These are phyloP conservation scores for Larix kaempferi DNA, from an alignment of 75 land plant genomes.

Conservation along the genomic window DNA sequence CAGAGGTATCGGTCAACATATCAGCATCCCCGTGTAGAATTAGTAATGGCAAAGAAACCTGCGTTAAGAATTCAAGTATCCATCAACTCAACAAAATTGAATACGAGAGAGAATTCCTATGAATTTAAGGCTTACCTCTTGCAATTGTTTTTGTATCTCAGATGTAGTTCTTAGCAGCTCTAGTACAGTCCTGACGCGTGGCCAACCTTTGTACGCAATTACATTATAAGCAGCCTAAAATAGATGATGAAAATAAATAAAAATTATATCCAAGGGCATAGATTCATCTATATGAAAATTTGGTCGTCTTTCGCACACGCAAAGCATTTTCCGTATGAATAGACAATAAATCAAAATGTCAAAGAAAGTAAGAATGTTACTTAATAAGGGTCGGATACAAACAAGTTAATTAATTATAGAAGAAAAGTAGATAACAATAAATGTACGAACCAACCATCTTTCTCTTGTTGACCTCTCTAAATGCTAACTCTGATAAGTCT, in stretches of 20 bases:
- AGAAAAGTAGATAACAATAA: neutral
- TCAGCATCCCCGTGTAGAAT: slow-evolving; percentile 92
- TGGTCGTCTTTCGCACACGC: neutral
- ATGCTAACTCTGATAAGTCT: slow-evolving; percentile 85
- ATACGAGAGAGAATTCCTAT: neutral
- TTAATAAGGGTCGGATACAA: neutral
- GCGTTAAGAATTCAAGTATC: slow-evolving; percentile 3
- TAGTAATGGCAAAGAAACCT: slow-evolving; percentile 94
- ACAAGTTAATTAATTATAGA: slow-evolving; percentile 4
- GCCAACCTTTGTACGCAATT: slow-evolving; percentile 75
- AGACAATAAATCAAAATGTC: neutral
- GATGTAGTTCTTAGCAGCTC: slow-evolving; percentile 80
- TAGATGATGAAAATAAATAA: neutral
- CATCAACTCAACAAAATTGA: neutral
- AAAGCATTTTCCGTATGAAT: too few relatives aligned
- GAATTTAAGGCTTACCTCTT: slow-evolving; percentile 38
- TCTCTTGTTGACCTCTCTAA: slow-evolving; percentile 68
- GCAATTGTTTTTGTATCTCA: slow-evolving; percentile 62
- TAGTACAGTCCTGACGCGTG: slow-evolving; percentile 75
- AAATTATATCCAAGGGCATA: neutral
- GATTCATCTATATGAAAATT: neutral
- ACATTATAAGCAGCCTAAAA: slow-evolving; percentile 72
- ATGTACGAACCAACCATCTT: slow-evolving; percentile 50
- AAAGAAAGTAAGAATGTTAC: too few relatives aligned
- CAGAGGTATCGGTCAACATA: slow-evolving; percentile 84